Conservation (phyloP, 257 asterid species). For the Cruciata laevipes region DNA sequence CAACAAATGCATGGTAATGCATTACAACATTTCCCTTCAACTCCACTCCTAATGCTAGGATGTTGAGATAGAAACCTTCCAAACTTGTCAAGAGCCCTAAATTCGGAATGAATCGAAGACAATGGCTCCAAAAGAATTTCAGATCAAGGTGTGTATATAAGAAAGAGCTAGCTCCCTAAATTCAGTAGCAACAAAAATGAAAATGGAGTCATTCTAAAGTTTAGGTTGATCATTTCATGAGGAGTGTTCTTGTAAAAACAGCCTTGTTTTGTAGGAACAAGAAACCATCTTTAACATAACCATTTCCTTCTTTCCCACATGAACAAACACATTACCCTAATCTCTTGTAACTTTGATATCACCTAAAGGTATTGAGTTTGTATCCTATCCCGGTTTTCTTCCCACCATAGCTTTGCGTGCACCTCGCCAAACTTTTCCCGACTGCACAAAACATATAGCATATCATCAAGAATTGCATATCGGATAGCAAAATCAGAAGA, state of each 20-base stretch:
- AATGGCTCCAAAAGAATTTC: constrained; percentile 14
- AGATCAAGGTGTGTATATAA: constrained; percentile 8
- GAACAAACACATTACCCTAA: not conserved
- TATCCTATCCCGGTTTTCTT: constrained; percentile 86
- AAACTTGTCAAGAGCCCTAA: not conserved
- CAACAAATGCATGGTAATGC: constrained; percentile 4
- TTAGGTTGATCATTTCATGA: constrained; percentile 4
- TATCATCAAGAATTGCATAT: not conserved
- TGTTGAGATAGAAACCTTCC: not conserved
- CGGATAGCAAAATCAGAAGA: not conserved
- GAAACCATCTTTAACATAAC: not conserved
- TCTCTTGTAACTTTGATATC: not conserved
- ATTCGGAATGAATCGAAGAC: not conserved
- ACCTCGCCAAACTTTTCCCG: constrained; percentile 87
- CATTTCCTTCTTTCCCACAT: not conserved
- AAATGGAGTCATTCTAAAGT: constrained; percentile 4
- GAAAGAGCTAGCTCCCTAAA: not conserved
- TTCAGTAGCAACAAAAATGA: constrained; percentile 4
- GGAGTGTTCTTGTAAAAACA: not conserved
- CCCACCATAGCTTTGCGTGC: constrained; percentile 95
- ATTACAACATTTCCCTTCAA: constrained; percentile 1
- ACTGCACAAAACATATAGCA: constrained; percentile 27
- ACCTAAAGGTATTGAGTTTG: constrained; percentile 69
- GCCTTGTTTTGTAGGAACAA: not conserved
- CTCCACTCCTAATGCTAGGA: constrained; percentile 3